Conservation (phyloP, 495 filamentous ascomycete species). For the Penicillium argentinense region DNA sequence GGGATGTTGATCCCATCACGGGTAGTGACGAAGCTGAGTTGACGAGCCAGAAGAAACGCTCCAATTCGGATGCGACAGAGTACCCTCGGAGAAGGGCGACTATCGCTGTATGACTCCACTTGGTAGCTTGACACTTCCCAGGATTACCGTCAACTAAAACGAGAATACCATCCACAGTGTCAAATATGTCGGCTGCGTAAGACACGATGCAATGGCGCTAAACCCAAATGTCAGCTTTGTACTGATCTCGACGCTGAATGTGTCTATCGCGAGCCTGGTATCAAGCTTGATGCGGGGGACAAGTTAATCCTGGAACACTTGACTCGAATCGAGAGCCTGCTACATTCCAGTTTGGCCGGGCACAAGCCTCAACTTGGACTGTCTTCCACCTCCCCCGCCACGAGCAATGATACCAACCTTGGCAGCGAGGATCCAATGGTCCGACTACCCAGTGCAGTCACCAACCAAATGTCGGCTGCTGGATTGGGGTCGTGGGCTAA, state of each 20-base stretch:
- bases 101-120: slow-evolving; percentile 58
- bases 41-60: slow-evolving; percentile 54
- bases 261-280: slow-evolving; percentile 80
- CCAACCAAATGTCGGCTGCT: slow-evolving; percentile 58
- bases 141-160: background rate
- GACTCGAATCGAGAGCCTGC: slow-evolving; percentile 70
- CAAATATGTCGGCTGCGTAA: slow-evolving; percentile 83
- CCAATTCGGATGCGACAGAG: slow-evolving; percentile 63
- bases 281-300: slow-evolving; percentile 84
- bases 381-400: slow-evolving; percentile 60
- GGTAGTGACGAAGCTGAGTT: slow-evolving; percentile 2
- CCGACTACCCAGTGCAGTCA: slow-evolving; percentile 34
- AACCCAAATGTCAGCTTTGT: slow-evolving; percentile 81
- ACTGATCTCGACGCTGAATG: slow-evolving; percentile 80
- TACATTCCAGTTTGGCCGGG: slow-evolving; percentile 63
- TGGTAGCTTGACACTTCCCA: background rate
- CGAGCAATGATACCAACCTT: slow-evolving; percentile 67
- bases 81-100: slow-evolving; percentile 70
- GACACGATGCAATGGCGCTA: slow-evolving; percentile 79
- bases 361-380: slow-evolving; percentile 47
- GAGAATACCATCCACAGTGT: too few species aligned
- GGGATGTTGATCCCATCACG: background rate
- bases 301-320: slow-evolving; percentile 80
- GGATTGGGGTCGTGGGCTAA: slow-evolving; percentile 74
- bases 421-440: slow-evolving; percentile 62